Evolutionary conservation across 139 green algal genomes (phyloP), one percentile per base, ranked within the genome.

Genomic region (Chlamydomonas sp.): DNA sequence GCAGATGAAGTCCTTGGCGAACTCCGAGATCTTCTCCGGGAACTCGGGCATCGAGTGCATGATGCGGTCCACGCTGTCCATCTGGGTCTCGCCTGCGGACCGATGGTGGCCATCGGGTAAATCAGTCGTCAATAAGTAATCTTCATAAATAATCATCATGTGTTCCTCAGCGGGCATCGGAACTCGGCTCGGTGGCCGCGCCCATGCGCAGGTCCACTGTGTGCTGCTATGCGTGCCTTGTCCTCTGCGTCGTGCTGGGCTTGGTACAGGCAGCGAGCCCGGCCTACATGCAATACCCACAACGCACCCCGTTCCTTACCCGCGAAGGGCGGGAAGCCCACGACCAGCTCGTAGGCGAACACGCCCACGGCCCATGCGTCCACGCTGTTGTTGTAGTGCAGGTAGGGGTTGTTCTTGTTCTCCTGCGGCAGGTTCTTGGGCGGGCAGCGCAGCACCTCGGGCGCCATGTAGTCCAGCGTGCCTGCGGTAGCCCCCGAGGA

Each of bases 341-440:
- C 92, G 14, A 98, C 86, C 75, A 98, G 94, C 90, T 98, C 96
- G 77, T 96, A 99, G 0, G 96, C 80, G 66, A 99, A 92, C 76
- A 98, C 94, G 66, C 97, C 97, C 78, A 98, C 94, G 2, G 94
- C 92, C 96, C 96, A 98, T 85, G 89, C 77, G 82, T 95, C 93
- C 58, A 94, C 93, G 6, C 80, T 89, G 81, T 91, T 89, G 79
- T 89, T 90, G 90, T 94, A 94, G 86, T 93, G 88, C 61, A 94
- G 88, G 60, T 89, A 86, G 17, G 63, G 61, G 64, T 89, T 91
- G 78, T 92, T 87, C 88, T 96, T 96, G 90, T 94, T 95, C 77
- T 96, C 91, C 69, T 92, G 76, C 63, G 31, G 31, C 31, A 49
- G 31, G 31, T 49, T 49, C 31, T 49, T 49, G 31, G 31, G 31